Evolutionary conservation across 2,329 filamentous ascomycete species (phyloP).

Genomic region (Pseudocercospora eumusae): DNA sequence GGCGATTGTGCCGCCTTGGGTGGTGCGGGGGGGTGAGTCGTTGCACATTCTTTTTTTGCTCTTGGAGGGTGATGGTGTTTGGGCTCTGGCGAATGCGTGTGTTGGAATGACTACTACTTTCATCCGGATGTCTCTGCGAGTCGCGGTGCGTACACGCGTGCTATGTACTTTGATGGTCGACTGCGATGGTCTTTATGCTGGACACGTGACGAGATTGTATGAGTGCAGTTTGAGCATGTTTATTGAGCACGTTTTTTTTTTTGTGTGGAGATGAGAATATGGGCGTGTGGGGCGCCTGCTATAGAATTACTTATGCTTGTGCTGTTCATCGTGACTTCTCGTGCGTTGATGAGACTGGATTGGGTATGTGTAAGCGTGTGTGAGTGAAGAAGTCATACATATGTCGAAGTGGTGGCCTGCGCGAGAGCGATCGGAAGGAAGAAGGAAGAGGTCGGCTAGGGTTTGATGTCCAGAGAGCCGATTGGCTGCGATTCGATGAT

Average conservation of each 20-base stretch:
- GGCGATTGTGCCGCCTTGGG: slow-evolving; percentile 34
- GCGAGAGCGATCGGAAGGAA: no score
- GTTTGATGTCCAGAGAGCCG: no score
- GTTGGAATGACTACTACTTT: not conserved
- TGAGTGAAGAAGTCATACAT: not conserved
- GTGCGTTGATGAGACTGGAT: no score
- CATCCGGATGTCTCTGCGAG: no score
- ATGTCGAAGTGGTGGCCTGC: no score
- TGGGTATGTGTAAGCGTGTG: not conserved
- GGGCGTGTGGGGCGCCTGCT: not conserved
- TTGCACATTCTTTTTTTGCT: slow-evolving; percentile 31
- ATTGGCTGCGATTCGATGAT: no score
- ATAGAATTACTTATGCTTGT: not conserved
- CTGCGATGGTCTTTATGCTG: slow-evolving; percentile 1
- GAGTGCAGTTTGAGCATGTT: slow-evolving; percentile 12
- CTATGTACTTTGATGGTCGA: slow-evolving; percentile 3
- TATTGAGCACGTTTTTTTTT: slow-evolving; percentile 5
- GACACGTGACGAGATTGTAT: slow-evolving; percentile 6
- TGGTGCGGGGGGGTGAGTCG: slow-evolving; percentile 23
- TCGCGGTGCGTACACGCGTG: not conserved
- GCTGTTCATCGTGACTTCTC: not conserved
- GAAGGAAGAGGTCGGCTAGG: no score
- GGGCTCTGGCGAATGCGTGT: no score
- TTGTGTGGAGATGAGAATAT: not conserved
- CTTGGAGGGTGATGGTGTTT: no score